These are phyloP conservation scores for Wickerhamiella kazuoi DNA, from an alignment of 805 yeast genomes.

Conservation along the genomic window DNA sequence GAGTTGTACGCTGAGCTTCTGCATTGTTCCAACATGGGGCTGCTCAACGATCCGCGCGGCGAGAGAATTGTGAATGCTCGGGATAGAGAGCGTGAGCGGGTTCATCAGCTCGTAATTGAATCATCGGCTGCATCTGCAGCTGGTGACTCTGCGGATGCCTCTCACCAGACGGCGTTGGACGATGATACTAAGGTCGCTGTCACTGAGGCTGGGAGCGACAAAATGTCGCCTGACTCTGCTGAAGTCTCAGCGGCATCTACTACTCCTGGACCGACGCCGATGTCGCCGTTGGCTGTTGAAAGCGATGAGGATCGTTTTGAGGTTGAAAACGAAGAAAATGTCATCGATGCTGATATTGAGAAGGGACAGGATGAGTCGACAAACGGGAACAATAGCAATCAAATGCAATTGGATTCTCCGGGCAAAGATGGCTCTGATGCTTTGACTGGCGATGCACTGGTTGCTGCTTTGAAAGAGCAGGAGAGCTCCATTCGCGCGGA, in stretches of 20 bases:
- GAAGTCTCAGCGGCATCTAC: background rate
- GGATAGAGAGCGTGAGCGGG: slow-evolving; percentile 36
- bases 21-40: slow-evolving; percentile 95
- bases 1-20: slow-evolving; percentile 86
- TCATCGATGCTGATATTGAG: background rate
- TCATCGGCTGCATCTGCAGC: no score
- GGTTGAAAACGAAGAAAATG: background rate
- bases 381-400: background rate
- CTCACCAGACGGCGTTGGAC: no score
- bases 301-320: background rate
- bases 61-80: slow-evolving; percentile 50
- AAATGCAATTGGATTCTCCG: slow-evolving; percentile 2
- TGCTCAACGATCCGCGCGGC: slow-evolving; percentile 62
- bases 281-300: background rate
- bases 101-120: background rate
- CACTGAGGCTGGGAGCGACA: background rate
- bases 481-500: slow-evolving; percentile 26
- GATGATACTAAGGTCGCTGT: background rate
- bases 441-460: slow-evolving; percentile 8
- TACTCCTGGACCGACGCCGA: background rate
- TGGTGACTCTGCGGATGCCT: no score
- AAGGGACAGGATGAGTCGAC: background rate
- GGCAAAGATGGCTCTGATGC: background rate
- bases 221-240: background rate
- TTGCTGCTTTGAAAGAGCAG: slow-evolving; percentile 13